phyloP scores from a whole-genome alignment of 768 basidiomycete genomes.

The Gloeophyllum trabeum region DNA sequence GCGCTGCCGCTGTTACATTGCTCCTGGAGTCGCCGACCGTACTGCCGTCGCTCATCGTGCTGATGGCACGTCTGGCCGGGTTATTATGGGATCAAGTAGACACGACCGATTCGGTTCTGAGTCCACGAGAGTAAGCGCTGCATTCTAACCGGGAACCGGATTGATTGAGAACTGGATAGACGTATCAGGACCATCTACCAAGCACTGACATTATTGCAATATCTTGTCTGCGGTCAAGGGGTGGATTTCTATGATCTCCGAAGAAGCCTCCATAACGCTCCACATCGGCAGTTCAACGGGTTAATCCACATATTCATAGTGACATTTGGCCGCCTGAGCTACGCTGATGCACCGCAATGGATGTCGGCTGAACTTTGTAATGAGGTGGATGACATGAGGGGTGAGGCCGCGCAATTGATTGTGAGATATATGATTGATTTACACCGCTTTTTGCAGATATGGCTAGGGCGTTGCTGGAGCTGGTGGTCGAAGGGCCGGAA shows the following conservation, averaged over 20 bases:
- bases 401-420: conserved; percentile 22
- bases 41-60: conserved; percentile 54
- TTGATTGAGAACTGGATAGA: no score
- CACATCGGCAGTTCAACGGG: conserved; percentile 45
- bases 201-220: conserved; percentile 47
- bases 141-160: no score
- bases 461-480: conserved; percentile 48
- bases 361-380: conserved; percentile 25
- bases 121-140: no score
- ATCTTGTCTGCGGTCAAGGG: conserved; percentile 47
- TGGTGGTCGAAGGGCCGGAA: conserved; percentile 65
- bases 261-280: conserved; percentile 45
- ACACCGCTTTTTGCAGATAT: conserved; percentile 28
- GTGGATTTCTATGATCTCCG: conserved; percentile 35
- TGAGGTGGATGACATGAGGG: conserved; percentile 33
- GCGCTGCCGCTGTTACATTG: conserved; percentile 24
- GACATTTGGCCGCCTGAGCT: conserved; percentile 67
- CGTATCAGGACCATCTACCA: conserved; percentile 38
- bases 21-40: conserved; percentile 39
- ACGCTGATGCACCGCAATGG: conserved; percentile 57
- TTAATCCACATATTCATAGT: conserved; percentile 63
- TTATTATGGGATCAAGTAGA: conserved; percentile 53
- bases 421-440: conserved; percentile 1
- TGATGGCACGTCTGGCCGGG: conserved; percentile 37
- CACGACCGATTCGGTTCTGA: no score